phyloP scores from a whole-genome alignment of 1,284 basidiomycete genomes.

The Papiliotrema nemorosa region DNA sequence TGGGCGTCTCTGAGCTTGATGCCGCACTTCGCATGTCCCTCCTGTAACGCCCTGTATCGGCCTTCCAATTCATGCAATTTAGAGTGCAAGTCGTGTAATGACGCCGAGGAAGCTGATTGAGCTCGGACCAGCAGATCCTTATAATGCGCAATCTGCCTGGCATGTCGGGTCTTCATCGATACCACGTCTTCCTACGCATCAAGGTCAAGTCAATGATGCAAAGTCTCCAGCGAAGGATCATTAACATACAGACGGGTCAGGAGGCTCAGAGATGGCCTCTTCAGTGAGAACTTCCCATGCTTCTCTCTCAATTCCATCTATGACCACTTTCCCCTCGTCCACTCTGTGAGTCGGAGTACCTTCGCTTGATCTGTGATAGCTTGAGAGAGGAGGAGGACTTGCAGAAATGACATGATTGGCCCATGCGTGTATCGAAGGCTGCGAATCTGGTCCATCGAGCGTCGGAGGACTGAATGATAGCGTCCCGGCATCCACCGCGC shows the following conservation, averaged over 20 bases:
- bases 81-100: conserved; percentile 21
- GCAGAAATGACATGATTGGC: too few species aligned
- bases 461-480: too few species aligned
- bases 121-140: conserved; percentile 25
- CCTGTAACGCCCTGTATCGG: conserved; percentile 17
- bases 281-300: conserved; percentile 1
- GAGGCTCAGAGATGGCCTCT: neutral
- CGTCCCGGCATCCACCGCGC: too few species aligned
- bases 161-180: neutral
- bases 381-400: too few species aligned
- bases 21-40: conserved; percentile 24
- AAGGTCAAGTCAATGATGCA: neutral
- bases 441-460: too few species aligned
- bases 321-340: neutral
- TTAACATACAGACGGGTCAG: neutral
- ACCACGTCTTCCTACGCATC: neutral
- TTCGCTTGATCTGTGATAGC: neutral
- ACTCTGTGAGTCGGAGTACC: too few species aligned
- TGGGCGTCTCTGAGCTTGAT: neutral
- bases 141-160: conserved; percentile 23
- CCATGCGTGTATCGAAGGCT: too few species aligned
- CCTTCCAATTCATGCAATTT: conserved; percentile 16
- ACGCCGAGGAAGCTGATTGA: conserved; percentile 24
- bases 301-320: neutral
- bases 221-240: neutral